A percentile compares a stretch with the other conserved stretches of the same genome.
These are phyloP conservation scores for Chrysosphaeria jannelii DNA, from an alignment of 2,329 filamentous ascomycete species.

Conservation along the genomic window DNA sequence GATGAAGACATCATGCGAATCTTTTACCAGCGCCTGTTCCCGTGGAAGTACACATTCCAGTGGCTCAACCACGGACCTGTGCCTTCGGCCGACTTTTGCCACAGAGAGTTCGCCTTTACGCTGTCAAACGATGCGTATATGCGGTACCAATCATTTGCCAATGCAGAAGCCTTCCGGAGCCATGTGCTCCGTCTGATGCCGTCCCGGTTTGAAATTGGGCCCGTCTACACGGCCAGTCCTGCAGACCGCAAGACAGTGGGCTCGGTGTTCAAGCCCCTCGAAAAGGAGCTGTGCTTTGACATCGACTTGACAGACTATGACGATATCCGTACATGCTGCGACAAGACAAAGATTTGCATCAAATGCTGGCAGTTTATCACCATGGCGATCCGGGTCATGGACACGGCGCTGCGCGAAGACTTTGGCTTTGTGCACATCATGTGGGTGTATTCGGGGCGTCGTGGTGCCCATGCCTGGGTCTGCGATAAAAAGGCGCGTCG, in stretches of 20 bases:
- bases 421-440: conserved; percentile 93
- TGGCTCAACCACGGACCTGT: conserved; percentile 88
- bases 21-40: conserved; percentile 89
- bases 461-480: conserved; percentile 94
- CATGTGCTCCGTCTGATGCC: conserved; percentile 72
- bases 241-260: conserved; percentile 71
- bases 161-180: conserved; percentile 46
- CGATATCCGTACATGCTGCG: conserved; percentile 81
- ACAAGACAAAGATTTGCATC: conserved; percentile 70
- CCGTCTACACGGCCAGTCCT: conserved; percentile 85
- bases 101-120: conserved; percentile 89
- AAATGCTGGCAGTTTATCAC: conserved; percentile 96
- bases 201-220: conserved; percentile 89
- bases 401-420: conserved; percentile 64
- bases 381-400: conserved; percentile 88
- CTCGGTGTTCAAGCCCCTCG: conserved; percentile 54
- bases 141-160: conserved; percentile 48
- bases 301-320: conserved; percentile 99
- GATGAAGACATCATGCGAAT: conserved; percentile 63
- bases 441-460: conserved; percentile 93
- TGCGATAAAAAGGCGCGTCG: conserved; percentile 66
- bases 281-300: conserved; percentile 94
- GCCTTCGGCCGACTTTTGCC: conserved; percentile 62
- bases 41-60: conserved; percentile 81
- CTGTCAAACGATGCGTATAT: conserved; percentile 79